Percentiles rank a stretch among this genome's conserved stretches.
These are phyloP conservation scores for Paralagenidium karlingii DNA, from an alignment of 352 stramenopile genomes.

Conservation along the genomic window DNA sequence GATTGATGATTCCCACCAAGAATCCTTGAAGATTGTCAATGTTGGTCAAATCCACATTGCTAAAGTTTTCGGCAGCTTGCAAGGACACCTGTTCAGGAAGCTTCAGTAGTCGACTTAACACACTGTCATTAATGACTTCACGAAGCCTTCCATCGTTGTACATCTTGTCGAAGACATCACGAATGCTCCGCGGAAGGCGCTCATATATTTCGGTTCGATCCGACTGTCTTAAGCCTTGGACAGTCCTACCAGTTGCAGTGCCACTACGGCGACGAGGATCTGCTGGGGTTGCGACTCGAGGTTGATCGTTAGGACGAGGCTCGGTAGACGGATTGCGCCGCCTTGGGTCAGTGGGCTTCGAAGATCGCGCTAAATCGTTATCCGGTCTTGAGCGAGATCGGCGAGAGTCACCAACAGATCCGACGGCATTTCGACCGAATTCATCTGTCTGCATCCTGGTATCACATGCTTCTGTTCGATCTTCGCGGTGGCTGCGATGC, in stretches of 20 bases:
- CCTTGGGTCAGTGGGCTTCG: too few species aligned
- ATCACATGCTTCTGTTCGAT: too few species aligned
- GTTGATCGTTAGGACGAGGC: neutral
- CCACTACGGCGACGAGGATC: neutral
- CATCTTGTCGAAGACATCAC: slow-evolving; percentile 39
- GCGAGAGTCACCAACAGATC: too few species aligned
- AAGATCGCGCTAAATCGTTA: too few species aligned
- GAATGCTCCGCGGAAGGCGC: slow-evolving; percentile 30
- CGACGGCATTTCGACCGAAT: neutral
- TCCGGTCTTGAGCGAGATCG: too few species aligned
- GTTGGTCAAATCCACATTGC: slow-evolving; percentile 54
- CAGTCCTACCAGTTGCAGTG: too few species aligned
- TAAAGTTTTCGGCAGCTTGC: slow-evolving; percentile 64
- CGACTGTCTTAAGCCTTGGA: neutral
- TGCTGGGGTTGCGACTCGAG: slow-evolving; percentile 2
- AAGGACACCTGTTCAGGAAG: slow-evolving; percentile 48
- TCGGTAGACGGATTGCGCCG: neutral
- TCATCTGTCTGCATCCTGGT: too few species aligned
- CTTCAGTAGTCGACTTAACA: slow-evolving; percentile 52
- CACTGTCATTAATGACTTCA: slow-evolving; percentile 63
- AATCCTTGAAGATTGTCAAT: slow-evolving; percentile 72
- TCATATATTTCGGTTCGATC: slow-evolving; percentile 39
- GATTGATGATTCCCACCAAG: slow-evolving; percentile 76
- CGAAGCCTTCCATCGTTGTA: slow-evolving; percentile 30
- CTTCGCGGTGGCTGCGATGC: too few species aligned